Conservation (phyloP, 1,284 basidiomycete species). For the Ustilago vetiveriae region DNA sequence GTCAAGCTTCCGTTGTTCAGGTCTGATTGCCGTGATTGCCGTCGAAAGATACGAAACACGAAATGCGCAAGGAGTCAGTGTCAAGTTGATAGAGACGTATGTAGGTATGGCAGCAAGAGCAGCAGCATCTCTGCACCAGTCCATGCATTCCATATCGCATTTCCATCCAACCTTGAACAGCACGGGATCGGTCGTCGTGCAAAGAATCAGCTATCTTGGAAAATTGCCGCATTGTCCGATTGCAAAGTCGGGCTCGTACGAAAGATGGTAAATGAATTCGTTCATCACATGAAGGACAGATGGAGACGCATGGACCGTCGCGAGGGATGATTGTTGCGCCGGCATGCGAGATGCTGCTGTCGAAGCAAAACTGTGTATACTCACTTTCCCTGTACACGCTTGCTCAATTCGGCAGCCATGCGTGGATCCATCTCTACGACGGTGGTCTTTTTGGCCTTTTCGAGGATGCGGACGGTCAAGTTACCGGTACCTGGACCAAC, state of each 20-base stretch:
- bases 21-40: too few relatives aligned
- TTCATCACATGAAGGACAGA: conserved; percentile 45
- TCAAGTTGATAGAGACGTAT: not conserved
- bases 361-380: conserved; percentile 67
- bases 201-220: conserved; percentile 39
- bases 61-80: conserved; percentile 8
- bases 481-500: conserved; percentile 99
- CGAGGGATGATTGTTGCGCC: too few relatives aligned
- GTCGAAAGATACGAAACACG: too few relatives aligned
- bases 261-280: conserved; percentile 54
- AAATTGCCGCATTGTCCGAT: conserved; percentile 55
- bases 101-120: conserved; percentile 11
- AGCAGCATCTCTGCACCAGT: conserved; percentile 3
- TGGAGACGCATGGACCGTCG: too few relatives aligned
- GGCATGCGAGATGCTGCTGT: not conserved
- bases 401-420: conserved; percentile 97
- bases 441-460: conserved; percentile 89
- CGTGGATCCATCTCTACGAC: conserved; percentile 99
- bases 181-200: not conserved
- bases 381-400: conserved; percentile 97
- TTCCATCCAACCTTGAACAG: too few relatives aligned
- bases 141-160: not conserved
- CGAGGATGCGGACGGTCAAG: conserved; percentile 90
- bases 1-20: conserved; percentile 92
- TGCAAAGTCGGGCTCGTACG: conserved; percentile 56